These are phyloP conservation scores for Malbranchea cinnamomea DNA, from an alignment of 2,329 filamentous ascomycete species.

Conservation along the genomic window DNA sequence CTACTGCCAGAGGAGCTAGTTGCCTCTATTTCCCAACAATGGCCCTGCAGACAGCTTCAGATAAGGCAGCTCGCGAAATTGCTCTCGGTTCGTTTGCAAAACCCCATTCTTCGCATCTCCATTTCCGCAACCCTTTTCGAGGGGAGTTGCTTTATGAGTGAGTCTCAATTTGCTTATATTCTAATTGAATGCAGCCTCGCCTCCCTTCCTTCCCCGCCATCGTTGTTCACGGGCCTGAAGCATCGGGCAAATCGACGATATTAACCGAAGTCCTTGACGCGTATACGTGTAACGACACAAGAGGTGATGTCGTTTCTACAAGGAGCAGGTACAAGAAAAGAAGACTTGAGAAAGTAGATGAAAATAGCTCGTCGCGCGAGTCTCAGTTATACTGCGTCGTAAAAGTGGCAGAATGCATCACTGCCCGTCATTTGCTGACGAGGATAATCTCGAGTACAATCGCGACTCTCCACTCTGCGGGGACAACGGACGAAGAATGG, in stretches of 20 bases:
- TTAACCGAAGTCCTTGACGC: conserved; percentile 48
- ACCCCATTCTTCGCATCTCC: neutral
- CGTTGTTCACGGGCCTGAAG: conserved; percentile 69
- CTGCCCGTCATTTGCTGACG: conserved; percentile 29
- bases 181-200: conserved; percentile 14
- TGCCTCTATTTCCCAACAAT: conserved; percentile 23
- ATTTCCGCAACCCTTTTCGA: neutral
- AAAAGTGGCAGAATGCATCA: conserved; percentile 31
- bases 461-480: conserved; percentile 16
- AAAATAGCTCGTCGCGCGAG: no score
- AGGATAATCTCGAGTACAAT: conserved; percentile 30
- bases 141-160: neutral
- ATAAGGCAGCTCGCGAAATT: conserved; percentile 25
- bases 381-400: conserved; percentile 29
- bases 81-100: conserved; percentile 21
- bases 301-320: conserved; percentile 38
- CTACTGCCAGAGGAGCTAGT: conserved; percentile 21
- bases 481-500: conserved; percentile 16
- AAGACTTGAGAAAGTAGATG: no score
- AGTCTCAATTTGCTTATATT: neutral
- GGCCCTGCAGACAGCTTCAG: conserved; percentile 31
- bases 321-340: no score
- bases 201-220: conserved; percentile 58
- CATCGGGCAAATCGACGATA: conserved; percentile 72
- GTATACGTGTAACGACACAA: no score